phyloP scores from a whole-genome alignment of 163 green algal genomes.

The Chlamydomonas reinhardtii region DNA sequence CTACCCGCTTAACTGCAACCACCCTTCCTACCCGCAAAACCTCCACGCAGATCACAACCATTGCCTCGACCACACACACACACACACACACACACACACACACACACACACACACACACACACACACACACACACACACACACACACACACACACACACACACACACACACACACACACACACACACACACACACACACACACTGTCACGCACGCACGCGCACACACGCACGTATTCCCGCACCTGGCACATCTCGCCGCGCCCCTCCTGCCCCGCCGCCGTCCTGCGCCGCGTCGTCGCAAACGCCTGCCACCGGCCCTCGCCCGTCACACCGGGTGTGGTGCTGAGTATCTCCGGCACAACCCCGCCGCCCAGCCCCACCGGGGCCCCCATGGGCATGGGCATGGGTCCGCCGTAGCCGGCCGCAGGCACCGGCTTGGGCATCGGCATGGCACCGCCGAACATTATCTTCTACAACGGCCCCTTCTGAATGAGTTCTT shows the following conservation, averaged over 20 bases:
- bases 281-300: conserved; percentile 25
- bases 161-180: no score
- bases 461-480: not conserved
- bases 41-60: no score
- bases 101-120: no score
- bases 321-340: not conserved
- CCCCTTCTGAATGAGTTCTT: no score
- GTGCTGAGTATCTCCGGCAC: not conserved
- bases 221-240: not conserved
- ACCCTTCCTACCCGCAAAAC: no score
- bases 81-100: no score
- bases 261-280: conserved; percentile 33
- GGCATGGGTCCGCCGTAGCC: conserved; percentile 2
- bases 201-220: not conserved
- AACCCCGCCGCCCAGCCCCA: not conserved
- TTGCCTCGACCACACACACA: no score
- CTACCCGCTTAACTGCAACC: no score
- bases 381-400: not conserved
- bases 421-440: not conserved
- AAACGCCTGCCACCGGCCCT: not conserved
- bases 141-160: no score
- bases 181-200: no score
- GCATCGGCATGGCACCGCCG: not conserved
- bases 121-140: no score
- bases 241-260: conserved; percentile 34